phyloP scores from a whole-genome alignment of 2,329 filamentous ascomycete species.

The Claviceps capensis region DNA sequence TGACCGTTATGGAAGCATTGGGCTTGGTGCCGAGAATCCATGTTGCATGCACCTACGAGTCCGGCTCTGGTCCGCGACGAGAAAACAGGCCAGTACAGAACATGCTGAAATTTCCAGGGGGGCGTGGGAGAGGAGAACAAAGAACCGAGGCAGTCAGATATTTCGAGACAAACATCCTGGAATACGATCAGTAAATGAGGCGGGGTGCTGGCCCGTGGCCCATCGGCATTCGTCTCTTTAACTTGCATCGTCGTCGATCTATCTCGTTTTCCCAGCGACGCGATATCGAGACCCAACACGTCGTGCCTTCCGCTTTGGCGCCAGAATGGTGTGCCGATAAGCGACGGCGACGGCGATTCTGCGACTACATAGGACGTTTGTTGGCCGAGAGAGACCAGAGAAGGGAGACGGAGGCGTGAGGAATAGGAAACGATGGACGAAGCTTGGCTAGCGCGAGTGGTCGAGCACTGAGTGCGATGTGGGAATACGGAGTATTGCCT shows the following conservation, averaged over 20 bases:
- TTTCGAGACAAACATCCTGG: not conserved
- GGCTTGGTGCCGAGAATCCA: not conserved
- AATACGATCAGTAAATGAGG: not conserved
- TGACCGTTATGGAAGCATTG: not conserved
- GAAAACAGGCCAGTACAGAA: not conserved
- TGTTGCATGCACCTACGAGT: not conserved
- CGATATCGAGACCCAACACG: not conserved
- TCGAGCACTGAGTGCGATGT: not conserved
- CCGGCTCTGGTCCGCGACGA: not conserved
- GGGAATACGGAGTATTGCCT: too few relatives aligned
- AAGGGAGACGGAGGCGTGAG: not conserved
- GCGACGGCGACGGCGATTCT: not conserved
- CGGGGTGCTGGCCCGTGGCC: not conserved
- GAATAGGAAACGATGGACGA: not conserved
- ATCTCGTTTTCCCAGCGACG: too few relatives aligned
- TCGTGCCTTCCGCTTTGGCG: not conserved
- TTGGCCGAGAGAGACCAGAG: not conserved
- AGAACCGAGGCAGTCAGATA: not conserved
- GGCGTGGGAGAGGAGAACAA: not conserved
- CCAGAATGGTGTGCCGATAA: not conserved
- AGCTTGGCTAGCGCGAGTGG: not conserved
- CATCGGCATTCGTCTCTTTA: not conserved
- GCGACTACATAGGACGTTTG: not conserved
- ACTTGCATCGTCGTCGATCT: not conserved
- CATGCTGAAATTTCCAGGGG: not conserved